phyloP scores from a whole-genome alignment of 257 asterid genomes.

The Linaria vulgaris region DNA sequence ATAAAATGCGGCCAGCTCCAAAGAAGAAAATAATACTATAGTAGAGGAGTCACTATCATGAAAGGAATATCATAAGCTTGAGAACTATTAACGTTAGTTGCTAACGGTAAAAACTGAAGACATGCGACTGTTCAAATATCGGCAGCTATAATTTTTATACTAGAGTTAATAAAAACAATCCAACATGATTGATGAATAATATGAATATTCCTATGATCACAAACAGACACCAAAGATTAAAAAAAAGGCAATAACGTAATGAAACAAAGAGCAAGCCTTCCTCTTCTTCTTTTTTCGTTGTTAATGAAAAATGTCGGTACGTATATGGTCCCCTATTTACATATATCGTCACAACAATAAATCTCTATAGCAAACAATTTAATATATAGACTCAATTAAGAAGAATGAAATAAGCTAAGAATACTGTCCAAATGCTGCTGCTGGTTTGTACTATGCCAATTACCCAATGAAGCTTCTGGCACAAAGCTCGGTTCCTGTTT shows the following conservation, averaged over 20 bases:
- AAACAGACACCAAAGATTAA: not conserved
- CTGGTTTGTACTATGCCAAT: conserved; percentile 45
- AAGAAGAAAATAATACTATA: no score
- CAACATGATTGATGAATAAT: conserved; percentile 15
- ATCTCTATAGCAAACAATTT: conserved; percentile 37
- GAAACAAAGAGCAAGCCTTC: not conserved
- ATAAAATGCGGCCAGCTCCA: no score
- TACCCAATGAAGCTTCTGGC: conserved; percentile 19
- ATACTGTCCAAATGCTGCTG: conserved; percentile 52
- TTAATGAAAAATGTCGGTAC: conserved; percentile 29
- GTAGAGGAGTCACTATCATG: conserved; percentile 37
- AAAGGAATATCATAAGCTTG: conserved; percentile 15
- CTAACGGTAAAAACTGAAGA: conserved; percentile 32
- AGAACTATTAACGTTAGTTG: conserved; percentile 7
- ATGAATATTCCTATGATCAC: not conserved
- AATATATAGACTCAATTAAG: not conserved
- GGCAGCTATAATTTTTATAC: no score
- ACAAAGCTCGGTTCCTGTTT: conserved; percentile 31
- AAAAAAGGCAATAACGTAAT: conserved; percentile 11
- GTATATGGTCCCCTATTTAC: conserved; percentile 46
- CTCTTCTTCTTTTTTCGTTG: not conserved
- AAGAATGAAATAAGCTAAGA: conserved; percentile 31
- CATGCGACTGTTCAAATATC: no score
- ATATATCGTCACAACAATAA: conserved; percentile 30
- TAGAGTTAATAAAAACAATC: not conserved